Evolutionary conservation across 495 filamentous ascomycete species (phyloP), one percentile per base, ranked within the genome.

Genomic region (Xylaria curta): DNA sequence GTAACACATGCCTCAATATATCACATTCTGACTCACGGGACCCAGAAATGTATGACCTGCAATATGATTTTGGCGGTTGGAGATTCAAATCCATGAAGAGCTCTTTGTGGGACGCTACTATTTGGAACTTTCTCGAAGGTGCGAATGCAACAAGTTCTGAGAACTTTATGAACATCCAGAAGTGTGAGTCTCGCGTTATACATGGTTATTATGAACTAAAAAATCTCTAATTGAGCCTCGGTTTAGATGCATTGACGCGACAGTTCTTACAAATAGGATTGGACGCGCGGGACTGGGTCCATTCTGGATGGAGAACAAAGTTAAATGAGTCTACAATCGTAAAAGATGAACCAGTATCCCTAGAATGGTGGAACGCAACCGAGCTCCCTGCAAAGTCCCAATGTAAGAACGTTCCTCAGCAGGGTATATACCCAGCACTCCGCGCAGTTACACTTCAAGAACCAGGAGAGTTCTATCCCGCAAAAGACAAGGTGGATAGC

Each of bases 161-260:
- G 59, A 42, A 62, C n/a, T 62, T 62, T 26, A n/a, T 62, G 9
- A 42, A 42, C 40, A 62, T 62, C n/a, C 59, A 62, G 59, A 42
- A 10, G 38, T 62, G 59, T 62, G 19, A 62, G 59, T 44, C 28
- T 62, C 13, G 2, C 17, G 1, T 8, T 38, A 38, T 38, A 8
- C 6, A 38, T 38, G 6, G 36, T 38, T 38, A 38, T 38, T 38
- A 6, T 38, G 8, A 38, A 6, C 33, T 1, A 38, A 38, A 38
- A 38, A 38, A 8, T 38, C 36, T 38, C 36, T 38, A 38, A 38
- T 38, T 38, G 36, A 38, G 8, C 4, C 12, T 62, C n/a, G 3
- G 5, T 42, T 12, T 38, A 62, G 59, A 62, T 38, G 59, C 59
- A 26, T 19, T 62, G 9, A 42, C 33, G n/a, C 33, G 38, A 42